Percentiles rank a stretch among this genome's conserved stretches.
Conservation (phyloP, 1,284 basidiomycete genomes). For the Xanthoconium separans region DNA sequence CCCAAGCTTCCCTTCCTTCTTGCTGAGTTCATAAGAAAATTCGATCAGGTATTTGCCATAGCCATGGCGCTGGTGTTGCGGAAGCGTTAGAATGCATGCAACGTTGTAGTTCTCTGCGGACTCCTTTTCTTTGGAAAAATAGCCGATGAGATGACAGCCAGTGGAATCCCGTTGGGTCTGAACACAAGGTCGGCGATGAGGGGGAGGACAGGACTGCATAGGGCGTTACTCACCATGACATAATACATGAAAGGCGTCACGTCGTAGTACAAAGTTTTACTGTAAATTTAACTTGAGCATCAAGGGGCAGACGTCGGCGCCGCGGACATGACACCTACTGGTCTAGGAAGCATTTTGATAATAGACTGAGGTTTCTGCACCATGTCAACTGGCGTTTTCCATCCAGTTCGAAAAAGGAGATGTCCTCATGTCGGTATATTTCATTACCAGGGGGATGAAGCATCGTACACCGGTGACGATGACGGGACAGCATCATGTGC, state of each 20-base stretch:
- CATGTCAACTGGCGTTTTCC: conserved; percentile 94
- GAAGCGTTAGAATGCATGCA: conserved; percentile 96
- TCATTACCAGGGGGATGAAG: conserved; percentile 99
- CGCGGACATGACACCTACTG: conserved; percentile 59
- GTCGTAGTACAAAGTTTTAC: conserved; percentile 99
- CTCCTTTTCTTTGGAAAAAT: conserved; percentile 99
- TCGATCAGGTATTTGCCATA: conserved; percentile 97
- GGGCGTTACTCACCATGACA: conserved; percentile 73
- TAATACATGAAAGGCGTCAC: conserved; percentile 99
- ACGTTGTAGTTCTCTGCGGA: conserved; percentile 98
- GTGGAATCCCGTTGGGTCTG: conserved; percentile 84
- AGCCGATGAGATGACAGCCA: conserved; percentile 95
- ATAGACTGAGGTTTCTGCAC: conserved; percentile 95
- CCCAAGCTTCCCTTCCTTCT: conserved; percentile 94
- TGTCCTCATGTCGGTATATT: conserved; percentile 95
- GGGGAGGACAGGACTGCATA: conserved; percentile 13
- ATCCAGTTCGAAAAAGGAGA: conserved; percentile 98
- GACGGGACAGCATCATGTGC: conserved; percentile 84
- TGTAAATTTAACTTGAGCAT: conserved; percentile 36
- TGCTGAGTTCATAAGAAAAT: conserved; percentile 97
- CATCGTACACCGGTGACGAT: conserved; percentile 89
- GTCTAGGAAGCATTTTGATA: conserved; percentile 98
- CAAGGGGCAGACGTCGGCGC: conserved; percentile 11
- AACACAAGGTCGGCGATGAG: conserved; percentile 14
- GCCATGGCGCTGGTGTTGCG: conserved; percentile 95